Percentiles rank a stretch among this genome's conserved stretches.
phyloP scores from a whole-genome alignment of 2,329 filamentous ascomycete genomes.

The Pseudogymnoascus sp. region DNA sequence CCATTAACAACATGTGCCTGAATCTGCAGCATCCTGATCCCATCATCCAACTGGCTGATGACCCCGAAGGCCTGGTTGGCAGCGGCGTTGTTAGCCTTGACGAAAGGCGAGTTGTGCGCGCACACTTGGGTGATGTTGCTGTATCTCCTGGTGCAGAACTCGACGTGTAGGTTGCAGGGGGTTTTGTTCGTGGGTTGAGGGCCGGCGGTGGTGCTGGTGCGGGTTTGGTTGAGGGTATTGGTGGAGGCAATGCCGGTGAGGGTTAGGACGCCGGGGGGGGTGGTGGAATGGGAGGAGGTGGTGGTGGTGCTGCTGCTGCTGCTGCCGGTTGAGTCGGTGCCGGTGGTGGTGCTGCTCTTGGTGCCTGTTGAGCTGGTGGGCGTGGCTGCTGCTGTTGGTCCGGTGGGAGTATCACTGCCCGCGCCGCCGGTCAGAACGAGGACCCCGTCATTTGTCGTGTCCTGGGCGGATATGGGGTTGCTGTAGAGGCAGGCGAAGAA shows the following conservation, averaged over 20 bases:
- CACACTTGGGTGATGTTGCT: slow-evolving; percentile 73
- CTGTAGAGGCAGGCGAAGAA: background rate
- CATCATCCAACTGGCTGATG: slow-evolving; percentile 66
- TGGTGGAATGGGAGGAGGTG: slow-evolving; percentile 24
- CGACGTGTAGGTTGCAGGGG: slow-evolving; percentile 69
- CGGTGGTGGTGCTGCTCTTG: slow-evolving; percentile 17
- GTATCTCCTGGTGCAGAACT: slow-evolving; percentile 69
- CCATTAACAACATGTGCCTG: slow-evolving; percentile 55
- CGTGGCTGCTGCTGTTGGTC: background rate
- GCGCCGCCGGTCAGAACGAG: background rate
- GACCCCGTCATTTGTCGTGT: background rate
- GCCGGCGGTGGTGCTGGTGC: slow-evolving; percentile 35
- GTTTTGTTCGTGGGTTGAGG: slow-evolving; percentile 57
- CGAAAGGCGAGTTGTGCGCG: slow-evolving; percentile 76
- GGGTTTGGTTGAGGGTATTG: slow-evolving; percentile 37
- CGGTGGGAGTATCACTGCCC: background rate
- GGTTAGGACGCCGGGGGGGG: slow-evolving; percentile 16
- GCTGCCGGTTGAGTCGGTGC: slow-evolving; percentile 16
- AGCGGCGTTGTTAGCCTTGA: slow-evolving; percentile 58
- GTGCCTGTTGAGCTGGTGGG: slow-evolving; percentile 11
- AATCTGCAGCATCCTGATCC: slow-evolving; percentile 54
- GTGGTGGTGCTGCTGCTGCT: slow-evolving; percentile 30
- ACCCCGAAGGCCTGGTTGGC: slow-evolving; percentile 67
- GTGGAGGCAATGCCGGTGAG: slow-evolving; percentile 16
- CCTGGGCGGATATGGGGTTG: background rate